A percentile compares a stretch with the other conserved stretches of the same genome.
Conservation (phyloP, 2,329 filamentous ascomycete species). For the Aspergillus sp. region DNA sequence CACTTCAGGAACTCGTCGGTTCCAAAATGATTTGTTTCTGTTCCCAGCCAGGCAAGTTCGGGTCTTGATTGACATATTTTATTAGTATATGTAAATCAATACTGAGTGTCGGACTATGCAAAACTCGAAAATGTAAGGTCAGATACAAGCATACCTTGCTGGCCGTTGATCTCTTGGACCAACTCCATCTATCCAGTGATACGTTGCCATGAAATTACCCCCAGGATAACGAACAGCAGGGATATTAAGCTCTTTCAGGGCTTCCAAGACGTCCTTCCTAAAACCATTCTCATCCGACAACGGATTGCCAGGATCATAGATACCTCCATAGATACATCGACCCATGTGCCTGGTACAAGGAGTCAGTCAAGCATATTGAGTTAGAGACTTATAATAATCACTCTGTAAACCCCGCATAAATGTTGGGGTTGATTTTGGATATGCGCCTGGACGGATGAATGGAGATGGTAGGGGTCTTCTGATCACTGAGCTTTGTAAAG, state of each 20-base stretch:
- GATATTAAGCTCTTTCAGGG: slow-evolving; percentile 67
- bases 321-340: slow-evolving; percentile 80
- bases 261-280: slow-evolving; percentile 71
- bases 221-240: slow-evolving; percentile 78
- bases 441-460: slow-evolving; percentile 62
- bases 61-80: slow-evolving; percentile 41
- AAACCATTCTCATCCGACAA: slow-evolving; percentile 73
- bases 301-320: slow-evolving; percentile 71
- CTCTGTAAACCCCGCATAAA: slow-evolving; percentile 83
- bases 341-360: slow-evolving; percentile 67
- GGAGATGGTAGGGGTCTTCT: slow-evolving; percentile 59
- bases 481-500: slow-evolving; percentile 63
- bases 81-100: neutral
- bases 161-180: slow-evolving; percentile 68
- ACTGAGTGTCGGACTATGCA: no score
- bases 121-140: no score
- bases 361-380: slow-evolving; percentile 8
- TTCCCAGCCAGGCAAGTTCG: slow-evolving; percentile 74
- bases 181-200: slow-evolving; percentile 79
- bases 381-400: slow-evolving; percentile 32
- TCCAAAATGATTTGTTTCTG: slow-evolving; percentile 73
- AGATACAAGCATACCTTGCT: slow-evolving; percentile 32
- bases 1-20: slow-evolving; percentile 84
- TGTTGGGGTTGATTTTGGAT: slow-evolving; percentile 72
- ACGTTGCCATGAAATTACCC: slow-evolving; percentile 79